Evolutionary conservation across 2,329 filamentous ascomycete genomes (phyloP), one percentile per base, ranked within the genome.

Genomic region (Tolypocladium ovalisporum): DNA sequence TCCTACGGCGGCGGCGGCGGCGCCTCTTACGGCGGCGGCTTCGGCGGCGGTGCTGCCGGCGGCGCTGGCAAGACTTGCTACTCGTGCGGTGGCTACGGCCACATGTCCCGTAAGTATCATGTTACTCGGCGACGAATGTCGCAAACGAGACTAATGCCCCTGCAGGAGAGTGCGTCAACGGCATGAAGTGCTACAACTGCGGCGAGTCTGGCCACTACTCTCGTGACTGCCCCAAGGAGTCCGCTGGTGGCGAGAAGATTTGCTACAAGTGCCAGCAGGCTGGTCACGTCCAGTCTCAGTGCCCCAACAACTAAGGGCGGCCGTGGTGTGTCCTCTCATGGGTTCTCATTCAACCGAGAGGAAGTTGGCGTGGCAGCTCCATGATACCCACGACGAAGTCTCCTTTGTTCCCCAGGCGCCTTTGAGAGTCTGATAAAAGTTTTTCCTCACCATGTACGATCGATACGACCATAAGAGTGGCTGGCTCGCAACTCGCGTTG

Each of bases 181-280:
- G 94, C 69, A 93, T 95, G 82, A 97, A 97, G 83, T 99, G 94
- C 87, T 99, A 97, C 86, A 97, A 97, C 85, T 97, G 94, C 66
- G 84, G 84, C 70, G 91, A 97, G 80, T 88, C 93, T 66, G 93
- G 94, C 62, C 93, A 97, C 77, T 85, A 97, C 74, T 95, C 89
- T 64, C 89, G 93, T 64, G 94, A 99, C 76, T 99, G 94, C 83
- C 88, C 92, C 67, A 92, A 93, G 73, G 93, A 96, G 78, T 89
- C 89, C 59, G 84, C 86, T 66, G 83, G 84, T 65, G 84, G 86
- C 70, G 93, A 97, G 83, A 93, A 95, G 74, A 91, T 96, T 73
- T 99, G 94, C 87, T 99, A 99, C 85, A 96, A 95, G 82, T 97
- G 84, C 82, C 83, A 86, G 76, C 82, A 86, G 75, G 72, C 80